phyloP scores from a whole-genome alignment of 345 rosid species.

The Eucalyptus cloeziana region DNA sequence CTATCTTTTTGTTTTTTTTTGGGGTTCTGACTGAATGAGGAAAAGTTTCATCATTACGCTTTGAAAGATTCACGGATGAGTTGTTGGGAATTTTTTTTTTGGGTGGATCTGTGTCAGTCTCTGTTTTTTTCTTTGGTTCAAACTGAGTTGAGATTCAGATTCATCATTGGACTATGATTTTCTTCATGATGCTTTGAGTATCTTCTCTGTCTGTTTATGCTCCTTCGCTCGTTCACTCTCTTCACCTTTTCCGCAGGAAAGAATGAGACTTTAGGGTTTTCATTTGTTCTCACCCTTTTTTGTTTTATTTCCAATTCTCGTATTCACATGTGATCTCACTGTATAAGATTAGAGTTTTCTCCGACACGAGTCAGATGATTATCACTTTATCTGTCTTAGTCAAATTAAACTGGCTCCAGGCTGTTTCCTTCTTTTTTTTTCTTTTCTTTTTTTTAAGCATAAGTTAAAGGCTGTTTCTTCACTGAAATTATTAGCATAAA shows the following conservation, averaged over 20 bases:
- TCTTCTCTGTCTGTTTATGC: constrained; percentile 32
- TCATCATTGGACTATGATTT: neutral
- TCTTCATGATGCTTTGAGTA: constrained; percentile 26
- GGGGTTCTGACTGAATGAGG: constrained; percentile 15
- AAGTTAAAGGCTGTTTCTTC: neutral
- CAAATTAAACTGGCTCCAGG: neutral
- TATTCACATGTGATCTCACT: neutral
- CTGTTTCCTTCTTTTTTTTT: neutral
- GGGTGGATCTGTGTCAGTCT: constrained; percentile 5
- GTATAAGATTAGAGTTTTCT: neutral
- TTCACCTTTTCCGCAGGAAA: neutral
- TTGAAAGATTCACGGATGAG: neutral
- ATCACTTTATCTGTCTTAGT: neutral
- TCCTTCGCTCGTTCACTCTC: neutral
- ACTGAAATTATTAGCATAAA: neutral
- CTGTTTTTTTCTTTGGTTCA: constrained; percentile 14
- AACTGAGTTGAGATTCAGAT: neutral
- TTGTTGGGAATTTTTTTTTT: neutral
- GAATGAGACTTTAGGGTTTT: neutral
- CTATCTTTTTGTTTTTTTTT: neutral
- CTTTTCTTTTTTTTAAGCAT: neutral
- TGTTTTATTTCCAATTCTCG: neutral
- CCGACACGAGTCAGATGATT: neutral
- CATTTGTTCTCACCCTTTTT: neutral
- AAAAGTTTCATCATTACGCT: constrained; percentile 26